Conservation (phyloP, 1,284 basidiomycete species). For the Malassezia japonica region DNA sequence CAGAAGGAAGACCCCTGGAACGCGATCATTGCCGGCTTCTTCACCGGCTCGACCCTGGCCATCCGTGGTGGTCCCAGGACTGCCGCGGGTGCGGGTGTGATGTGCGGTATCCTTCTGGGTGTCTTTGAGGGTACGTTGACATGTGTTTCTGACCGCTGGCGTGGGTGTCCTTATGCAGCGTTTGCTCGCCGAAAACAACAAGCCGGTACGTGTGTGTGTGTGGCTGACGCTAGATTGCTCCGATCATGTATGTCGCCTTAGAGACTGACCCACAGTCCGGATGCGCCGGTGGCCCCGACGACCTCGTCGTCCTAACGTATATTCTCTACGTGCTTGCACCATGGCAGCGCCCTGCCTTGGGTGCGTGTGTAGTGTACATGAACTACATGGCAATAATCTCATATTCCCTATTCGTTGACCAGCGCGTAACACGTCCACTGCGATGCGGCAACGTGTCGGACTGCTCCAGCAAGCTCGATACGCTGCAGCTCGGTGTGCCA, state of each 20-base stretch:
- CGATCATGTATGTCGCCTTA: conserved; percentile 21
- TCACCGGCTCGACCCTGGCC: conserved; percentile 93
- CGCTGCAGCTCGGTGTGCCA: too few relatives aligned
- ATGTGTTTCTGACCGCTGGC: conserved; percentile 51
- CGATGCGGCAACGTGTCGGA: neutral
- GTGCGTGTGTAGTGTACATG: neutral
- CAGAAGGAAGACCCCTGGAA: conserved; percentile 99
- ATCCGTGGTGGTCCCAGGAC: conserved; percentile 88
- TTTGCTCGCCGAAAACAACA: conserved; percentile 69
- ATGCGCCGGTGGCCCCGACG: neutral
- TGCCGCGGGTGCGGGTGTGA: conserved; percentile 79
- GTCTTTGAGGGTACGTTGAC: conserved; percentile 59
- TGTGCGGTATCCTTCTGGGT: conserved; percentile 90
- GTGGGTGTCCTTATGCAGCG: conserved; percentile 77
- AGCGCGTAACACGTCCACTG: neutral
- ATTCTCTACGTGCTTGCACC: neutral
- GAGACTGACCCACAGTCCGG: neutral
- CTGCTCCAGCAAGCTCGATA: neutral
- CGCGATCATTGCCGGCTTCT: conserved; percentile 92
- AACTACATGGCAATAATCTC: neutral
- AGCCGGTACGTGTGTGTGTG: conserved; percentile 15
- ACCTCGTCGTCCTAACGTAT: neutral
- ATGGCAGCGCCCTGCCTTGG: too few relatives aligned
- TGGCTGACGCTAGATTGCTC: conserved; percentile 23
- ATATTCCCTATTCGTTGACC: neutral